Conservation (phyloP, 2,329 filamentous ascomycete genomes). For the Aspergillus bombycis region DNA sequence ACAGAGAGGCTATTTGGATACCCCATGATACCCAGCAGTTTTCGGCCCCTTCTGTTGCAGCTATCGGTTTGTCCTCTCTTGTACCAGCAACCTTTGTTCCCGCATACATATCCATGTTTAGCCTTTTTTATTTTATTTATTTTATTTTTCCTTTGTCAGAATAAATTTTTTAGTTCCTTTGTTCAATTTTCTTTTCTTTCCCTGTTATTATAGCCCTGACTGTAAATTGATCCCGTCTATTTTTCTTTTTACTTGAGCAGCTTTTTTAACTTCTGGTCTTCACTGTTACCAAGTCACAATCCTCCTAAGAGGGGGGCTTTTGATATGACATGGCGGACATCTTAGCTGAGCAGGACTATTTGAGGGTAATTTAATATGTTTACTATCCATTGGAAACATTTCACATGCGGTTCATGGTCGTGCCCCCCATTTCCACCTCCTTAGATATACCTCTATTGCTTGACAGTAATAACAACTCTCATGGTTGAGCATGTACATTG, state of each 20-base stretch:
- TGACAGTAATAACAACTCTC: background rate
- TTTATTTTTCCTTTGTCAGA: conserved; percentile 18
- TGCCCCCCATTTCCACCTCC: background rate
- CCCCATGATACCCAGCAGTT: conserved; percentile 44
- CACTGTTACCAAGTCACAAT: conserved; percentile 6
- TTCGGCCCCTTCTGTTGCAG: conserved; percentile 37
- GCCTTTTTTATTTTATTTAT: conserved; percentile 29
- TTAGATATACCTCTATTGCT: background rate
- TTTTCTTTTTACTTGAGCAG: conserved; percentile 8
- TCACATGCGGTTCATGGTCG: background rate
- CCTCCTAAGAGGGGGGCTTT: conserved; percentile 8
- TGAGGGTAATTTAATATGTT: conserved; percentile 23
- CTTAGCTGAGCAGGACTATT: conserved; percentile 14
- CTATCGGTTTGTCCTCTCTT: conserved; percentile 39
- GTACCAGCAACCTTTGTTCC: conserved; percentile 27
- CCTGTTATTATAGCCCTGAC: conserved; percentile 21
- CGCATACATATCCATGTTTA: conserved; percentile 39
- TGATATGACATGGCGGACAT: conserved; percentile 11
- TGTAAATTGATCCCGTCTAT: conserved; percentile 21
- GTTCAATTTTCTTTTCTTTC: conserved; percentile 22
- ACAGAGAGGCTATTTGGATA: conserved; percentile 43
- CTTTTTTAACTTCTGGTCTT: conserved; percentile 9
- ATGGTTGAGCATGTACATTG: background rate
- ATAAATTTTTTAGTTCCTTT: conserved; percentile 28
- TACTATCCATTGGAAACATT: conserved; percentile 2